Evolutionary conservation across 2,329 filamentous ascomycete species (phyloP), one percentile per base, ranked within the genome.

Genomic region (Penicillium vulpinum): DNA sequence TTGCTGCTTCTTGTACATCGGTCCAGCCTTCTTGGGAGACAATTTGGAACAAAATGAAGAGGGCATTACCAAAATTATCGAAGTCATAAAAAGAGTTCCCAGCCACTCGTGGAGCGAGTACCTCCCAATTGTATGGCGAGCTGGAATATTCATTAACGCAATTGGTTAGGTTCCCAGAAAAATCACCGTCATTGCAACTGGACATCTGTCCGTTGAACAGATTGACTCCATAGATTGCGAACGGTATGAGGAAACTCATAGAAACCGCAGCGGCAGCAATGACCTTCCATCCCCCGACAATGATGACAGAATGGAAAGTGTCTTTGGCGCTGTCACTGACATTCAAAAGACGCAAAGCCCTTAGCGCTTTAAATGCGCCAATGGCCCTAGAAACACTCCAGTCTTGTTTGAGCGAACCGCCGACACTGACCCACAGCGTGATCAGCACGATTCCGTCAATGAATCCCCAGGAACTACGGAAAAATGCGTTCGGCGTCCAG

Each of bases 1-100:
- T 90, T 1, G 88, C 88, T 33, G 85, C 84, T 78, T 90, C 92
- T 71, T 94, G 90, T n/a, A 96, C 91, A 72, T 96, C 92, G 11
- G 88, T 87, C 94, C 95, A 99, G 33, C 94, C 94, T 80, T 99
- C 95, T 74, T 99, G 94, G 51, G 93, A 97, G 40, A 97, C 93
- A 75, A 99, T 97, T 73, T 97, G 92, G 78, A 97, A 99, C 58
- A 99, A 89, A 60, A 96, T 95, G 78, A 97, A 97, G 33, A 99
- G 81, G 0, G 93, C 89, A 52, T 90, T 85, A n/a, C 89, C 90
- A 68, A 99, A 99, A 70, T 95, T 89, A 73, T 99, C 94, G 70
- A 99, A 99, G 72, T 89, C 89, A 76, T 89, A 97, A 70, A 86
- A 96, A 0, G 88, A 86, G 67, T 99, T 97, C 1, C 84, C 76